Evolutionary conservation across 768 basidiomycete species (phyloP).

Genomic region (Dendrothele bispora): DNA sequence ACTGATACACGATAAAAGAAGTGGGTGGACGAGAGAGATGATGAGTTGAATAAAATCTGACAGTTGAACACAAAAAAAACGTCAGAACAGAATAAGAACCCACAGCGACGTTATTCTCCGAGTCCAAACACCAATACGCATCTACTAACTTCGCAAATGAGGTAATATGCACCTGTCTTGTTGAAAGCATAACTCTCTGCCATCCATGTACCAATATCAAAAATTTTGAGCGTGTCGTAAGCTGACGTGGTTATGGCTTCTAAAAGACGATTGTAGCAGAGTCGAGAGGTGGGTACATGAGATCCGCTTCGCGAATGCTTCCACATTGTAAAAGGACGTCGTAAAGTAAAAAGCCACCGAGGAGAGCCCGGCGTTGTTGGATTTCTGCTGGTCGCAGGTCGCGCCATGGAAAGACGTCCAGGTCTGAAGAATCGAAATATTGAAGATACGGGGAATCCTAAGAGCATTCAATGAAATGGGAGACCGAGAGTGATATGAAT

Average conservation of each 20-base stretch:
- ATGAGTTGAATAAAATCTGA: background rate
- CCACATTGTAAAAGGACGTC: slow-evolving; percentile 71
- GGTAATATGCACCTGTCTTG: slow-evolving; percentile 64
- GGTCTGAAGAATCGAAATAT: too few species aligned
- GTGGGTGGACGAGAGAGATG: too few species aligned
- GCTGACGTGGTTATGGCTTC: slow-evolving; percentile 57
- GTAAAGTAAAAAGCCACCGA: slow-evolving; percentile 68
- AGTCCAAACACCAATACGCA: slow-evolving; percentile 84
- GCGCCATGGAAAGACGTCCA: slow-evolving; percentile 62
- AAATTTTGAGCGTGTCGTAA: slow-evolving; percentile 78
- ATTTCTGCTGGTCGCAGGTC: slow-evolving; percentile 54
- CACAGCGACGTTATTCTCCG: slow-evolving; percentile 64
- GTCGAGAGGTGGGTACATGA: slow-evolving; percentile 69
- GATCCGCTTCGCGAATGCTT: slow-evolving; percentile 56
- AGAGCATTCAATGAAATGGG: too few species aligned
- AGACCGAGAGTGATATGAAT: too few species aligned
- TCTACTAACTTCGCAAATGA: slow-evolving; percentile 76
- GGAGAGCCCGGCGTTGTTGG: slow-evolving; percentile 55
- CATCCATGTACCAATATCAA: slow-evolving; percentile 76
- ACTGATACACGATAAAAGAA: too few species aligned
- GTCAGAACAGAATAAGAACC: too few species aligned
- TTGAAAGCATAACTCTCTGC: slow-evolving; percentile 51
- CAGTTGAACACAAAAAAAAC: background rate
- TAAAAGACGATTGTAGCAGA: slow-evolving; percentile 49
- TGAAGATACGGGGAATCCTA: too few species aligned